Conservation (phyloP, 352 stramenopile genomes). For the Globisporangium nodosum region DNA sequence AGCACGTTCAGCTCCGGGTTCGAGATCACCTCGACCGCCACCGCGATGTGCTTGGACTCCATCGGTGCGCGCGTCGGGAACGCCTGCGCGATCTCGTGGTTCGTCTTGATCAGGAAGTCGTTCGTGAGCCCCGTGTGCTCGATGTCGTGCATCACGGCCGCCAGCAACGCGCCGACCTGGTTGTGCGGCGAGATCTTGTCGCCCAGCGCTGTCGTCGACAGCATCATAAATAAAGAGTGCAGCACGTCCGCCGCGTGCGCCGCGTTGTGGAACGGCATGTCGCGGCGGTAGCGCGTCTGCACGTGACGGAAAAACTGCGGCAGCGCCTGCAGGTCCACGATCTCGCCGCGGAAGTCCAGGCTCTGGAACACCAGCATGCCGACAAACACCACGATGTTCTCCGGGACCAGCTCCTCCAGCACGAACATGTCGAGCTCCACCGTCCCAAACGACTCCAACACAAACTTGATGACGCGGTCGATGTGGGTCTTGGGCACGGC, state of each 20-base stretch:
- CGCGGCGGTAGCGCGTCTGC: conserved; percentile 51
- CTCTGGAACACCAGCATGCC: conserved; percentile 68
- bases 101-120: conserved; percentile 72
- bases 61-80: conserved; percentile 59
- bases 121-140: conserved; percentile 76
- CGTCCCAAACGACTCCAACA: conserved; percentile 54
- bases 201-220: conserved; percentile 48
- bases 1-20: conserved; percentile 48
- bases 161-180: conserved; percentile 65
- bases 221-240: conserved; percentile 70
- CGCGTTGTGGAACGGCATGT: conserved; percentile 80
- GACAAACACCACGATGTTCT: conserved; percentile 61
- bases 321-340: conserved; percentile 49
- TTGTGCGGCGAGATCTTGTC: conserved; percentile 55
- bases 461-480: conserved; percentile 41
- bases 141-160: conserved; percentile 77
- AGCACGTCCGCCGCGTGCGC: conserved; percentile 77
- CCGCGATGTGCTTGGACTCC: conserved; percentile 70
- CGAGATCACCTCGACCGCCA: conserved; percentile 49
- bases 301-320: conserved; percentile 52
- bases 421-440: conserved; percentile 61
- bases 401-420: conserved; percentile 57
- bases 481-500: conserved; percentile 35
- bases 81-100: conserved; percentile 56
- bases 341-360: conserved; percentile 45